Conservation (phyloP, 1,284 basidiomycete genomes). For the Tetrapyrgos nigripes region DNA sequence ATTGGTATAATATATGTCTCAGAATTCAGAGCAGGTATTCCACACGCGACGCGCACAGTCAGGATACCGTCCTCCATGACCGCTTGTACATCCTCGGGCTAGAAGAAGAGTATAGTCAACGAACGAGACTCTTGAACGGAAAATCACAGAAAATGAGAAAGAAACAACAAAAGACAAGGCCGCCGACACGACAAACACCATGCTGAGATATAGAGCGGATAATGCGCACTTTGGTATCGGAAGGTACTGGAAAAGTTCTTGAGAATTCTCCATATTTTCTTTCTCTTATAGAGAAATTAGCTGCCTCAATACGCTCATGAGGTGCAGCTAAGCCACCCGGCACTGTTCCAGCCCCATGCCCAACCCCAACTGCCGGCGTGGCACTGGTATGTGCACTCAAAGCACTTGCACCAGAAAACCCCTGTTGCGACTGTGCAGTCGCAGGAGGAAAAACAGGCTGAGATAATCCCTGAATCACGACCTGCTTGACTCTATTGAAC, state of each 20-base stretch:
- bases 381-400: not conserved
- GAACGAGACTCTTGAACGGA: not conserved
- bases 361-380: not conserved
- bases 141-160: not conserved
- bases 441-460: not conserved
- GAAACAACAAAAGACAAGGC: not conserved
- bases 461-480: not conserved
- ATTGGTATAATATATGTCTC: not conserved
- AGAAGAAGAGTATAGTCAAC: not conserved
- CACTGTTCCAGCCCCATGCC: not conserved
- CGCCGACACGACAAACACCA: not conserved
- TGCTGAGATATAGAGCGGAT: not conserved
- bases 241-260: conserved; percentile 1
- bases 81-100: conserved; percentile 2
- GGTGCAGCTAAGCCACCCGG: not conserved
- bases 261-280: conserved; percentile 3
- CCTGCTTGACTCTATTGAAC: conserved; percentile 1
- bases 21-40: not conserved
- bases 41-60: not conserved
- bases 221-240: conserved; percentile 8
- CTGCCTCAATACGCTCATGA: not conserved
- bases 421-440: not conserved
- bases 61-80: conserved; percentile 3
- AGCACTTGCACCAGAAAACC: conserved; percentile 1
- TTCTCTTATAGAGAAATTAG: conserved; percentile 1